These are phyloP conservation scores for Delitschia confertaspora DNA, from an alignment of 495 filamentous ascomycete genomes.

Conservation along the genomic window DNA sequence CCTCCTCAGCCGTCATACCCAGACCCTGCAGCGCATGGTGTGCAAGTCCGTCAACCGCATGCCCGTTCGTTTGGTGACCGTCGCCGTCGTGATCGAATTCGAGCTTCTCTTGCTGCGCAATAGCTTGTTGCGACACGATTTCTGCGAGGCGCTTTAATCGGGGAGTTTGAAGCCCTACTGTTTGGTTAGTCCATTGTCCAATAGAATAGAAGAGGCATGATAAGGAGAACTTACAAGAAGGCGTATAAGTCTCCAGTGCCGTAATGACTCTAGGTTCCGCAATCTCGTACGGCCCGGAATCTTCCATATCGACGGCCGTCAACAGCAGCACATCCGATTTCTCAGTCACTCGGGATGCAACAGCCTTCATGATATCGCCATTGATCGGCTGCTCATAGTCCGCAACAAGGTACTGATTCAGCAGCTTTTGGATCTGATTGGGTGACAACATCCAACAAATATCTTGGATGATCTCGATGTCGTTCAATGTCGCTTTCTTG, in stretches of 20 bases:
- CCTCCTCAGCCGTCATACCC: constrained; percentile 2
- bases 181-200: constrained; percentile 24
- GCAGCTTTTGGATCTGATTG: constrained; percentile 96
- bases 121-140: constrained; percentile 92
- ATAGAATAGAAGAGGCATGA: not conserved
- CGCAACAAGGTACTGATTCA: constrained; percentile 97
- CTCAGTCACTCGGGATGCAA: constrained; percentile 92
- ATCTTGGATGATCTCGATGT: constrained; percentile 99
- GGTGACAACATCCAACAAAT: constrained; percentile 99
- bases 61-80: constrained; percentile 16
- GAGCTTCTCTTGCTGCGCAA: constrained; percentile 82
- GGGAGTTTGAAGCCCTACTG: constrained; percentile 80
- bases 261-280: constrained; percentile 93
- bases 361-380: constrained; percentile 99
- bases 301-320: constrained; percentile 95
- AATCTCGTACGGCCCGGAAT: constrained; percentile 98
- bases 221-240: constrained; percentile 60
- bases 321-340: constrained; percentile 94
- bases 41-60: constrained; percentile 24
- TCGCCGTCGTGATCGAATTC: constrained; percentile 46
- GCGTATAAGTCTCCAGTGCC: constrained; percentile 94
- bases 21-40: constrained; percentile 26
- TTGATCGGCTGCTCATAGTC: constrained; percentile 99
- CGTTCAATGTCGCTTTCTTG: constrained; percentile 97
- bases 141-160: constrained; percentile 89